Conservation (phyloP, 2,329 filamentous ascomycete genomes). For the Acrodontium crateriforme region DNA sequence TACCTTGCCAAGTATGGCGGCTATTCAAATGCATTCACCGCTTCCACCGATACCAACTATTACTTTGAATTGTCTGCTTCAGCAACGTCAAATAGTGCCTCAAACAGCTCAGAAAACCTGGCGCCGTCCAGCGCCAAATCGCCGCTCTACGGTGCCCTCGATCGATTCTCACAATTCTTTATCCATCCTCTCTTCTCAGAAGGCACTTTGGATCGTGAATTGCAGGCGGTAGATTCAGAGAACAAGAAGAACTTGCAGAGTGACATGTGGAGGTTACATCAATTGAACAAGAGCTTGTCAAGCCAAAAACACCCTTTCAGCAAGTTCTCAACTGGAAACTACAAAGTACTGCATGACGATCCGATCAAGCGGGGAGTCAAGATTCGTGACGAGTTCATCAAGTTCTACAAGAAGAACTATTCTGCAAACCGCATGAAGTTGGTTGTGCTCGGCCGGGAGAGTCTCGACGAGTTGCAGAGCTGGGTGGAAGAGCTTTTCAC, state of each 20-base stretch:
- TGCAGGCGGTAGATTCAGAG: conserved; percentile 83
- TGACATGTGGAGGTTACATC: conserved; percentile 75
- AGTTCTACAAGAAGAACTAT: conserved; percentile 80
- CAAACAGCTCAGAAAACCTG: conserved; percentile 23
- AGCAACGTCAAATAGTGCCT: conserved; percentile 40
- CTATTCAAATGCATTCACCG: conserved; percentile 89
- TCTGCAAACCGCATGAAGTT: conserved; percentile 91
- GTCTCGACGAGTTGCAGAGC: conserved; percentile 64
- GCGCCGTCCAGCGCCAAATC: conserved; percentile 29
- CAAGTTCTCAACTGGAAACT: conserved; percentile 83
- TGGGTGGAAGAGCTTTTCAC: conserved; percentile 81
- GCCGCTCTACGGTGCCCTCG: conserved; percentile 68
- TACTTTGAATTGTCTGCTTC: conserved; percentile 91
- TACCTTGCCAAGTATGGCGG: conserved; percentile 85
- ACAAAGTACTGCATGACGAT: conserved; percentile 70
- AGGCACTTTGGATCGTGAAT: conserved; percentile 72
- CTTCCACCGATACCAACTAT: conserved; percentile 88
- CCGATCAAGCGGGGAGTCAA: conserved; percentile 69
- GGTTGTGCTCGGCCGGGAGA: conserved; percentile 69
- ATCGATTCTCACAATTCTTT: conserved; percentile 91
- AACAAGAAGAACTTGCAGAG: conserved; percentile 96
- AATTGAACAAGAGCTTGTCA: conserved; percentile 76
- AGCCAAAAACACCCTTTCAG: conserved; percentile 80
- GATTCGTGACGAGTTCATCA: conserved; percentile 80
- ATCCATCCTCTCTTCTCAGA: conserved; percentile 74